Conservation (phyloP, 1,284 basidiomycete genomes). For the Cryptococcus sp. region DNA sequence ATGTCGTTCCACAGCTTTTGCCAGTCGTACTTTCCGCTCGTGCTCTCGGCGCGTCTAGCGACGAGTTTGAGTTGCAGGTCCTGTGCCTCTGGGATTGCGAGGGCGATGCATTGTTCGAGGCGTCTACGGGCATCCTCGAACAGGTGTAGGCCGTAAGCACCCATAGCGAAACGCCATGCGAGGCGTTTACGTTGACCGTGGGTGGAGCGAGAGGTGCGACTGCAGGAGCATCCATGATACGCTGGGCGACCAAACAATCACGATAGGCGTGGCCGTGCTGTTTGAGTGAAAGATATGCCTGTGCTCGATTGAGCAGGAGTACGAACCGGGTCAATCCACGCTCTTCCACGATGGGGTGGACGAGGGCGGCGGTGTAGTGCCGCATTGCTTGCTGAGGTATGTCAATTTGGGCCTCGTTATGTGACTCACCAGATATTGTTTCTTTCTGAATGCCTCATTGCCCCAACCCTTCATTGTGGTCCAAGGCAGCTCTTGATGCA, state of each 20-base stretch:
- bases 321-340: not conserved
- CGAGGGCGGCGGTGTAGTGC: slow-evolving; percentile 3
- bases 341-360: not conserved
- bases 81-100: not conserved
- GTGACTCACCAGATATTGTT: not conserved
- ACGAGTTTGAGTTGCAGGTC: slow-evolving; percentile 1
- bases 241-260: slow-evolving; percentile 1
- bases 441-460: not conserved
- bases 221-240: not conserved
- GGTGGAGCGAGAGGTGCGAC: not conserved
- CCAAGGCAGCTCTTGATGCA: not conserved
- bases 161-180: slow-evolving; percentile 5
- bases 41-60: slow-evolving; percentile 1
- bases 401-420: not conserved
- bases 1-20: slow-evolving; percentile 1
- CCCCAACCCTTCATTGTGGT: not conserved
- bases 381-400: not conserved
- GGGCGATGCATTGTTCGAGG: not conserved
- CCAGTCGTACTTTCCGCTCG: slow-evolving; percentile 9
- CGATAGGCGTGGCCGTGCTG: slow-evolving; percentile 6
- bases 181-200: not conserved
- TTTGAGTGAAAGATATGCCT: slow-evolving; percentile 5
- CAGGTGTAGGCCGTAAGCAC: slow-evolving; percentile 4
- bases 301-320: slow-evolving; percentile 6
- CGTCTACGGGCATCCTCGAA: not conserved